Evolutionary conservation across 2,329 filamentous ascomycete genomes (phyloP), one percentile per base, ranked within the genome.

Genomic region (Zymoseptoria passerinii): DNA sequence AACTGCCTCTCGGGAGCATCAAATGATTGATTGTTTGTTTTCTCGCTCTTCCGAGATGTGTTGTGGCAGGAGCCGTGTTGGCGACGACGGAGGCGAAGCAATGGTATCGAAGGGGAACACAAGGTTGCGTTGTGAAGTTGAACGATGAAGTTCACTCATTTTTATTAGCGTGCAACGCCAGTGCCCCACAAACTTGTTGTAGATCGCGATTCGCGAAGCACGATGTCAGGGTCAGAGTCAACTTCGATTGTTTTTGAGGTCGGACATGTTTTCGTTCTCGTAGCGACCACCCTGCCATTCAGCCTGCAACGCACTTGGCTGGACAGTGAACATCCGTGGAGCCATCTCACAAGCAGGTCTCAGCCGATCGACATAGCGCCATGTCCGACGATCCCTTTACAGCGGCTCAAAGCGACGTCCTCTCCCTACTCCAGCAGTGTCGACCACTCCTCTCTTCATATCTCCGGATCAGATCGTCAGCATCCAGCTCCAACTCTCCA

Each of bases 401-500:
- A 60, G 75, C 78, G 64, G 78, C 79, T 44, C 78, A 80, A 67
- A 73, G 76, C 76, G 94, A 99, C 76, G 90, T 97, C 66, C 86
- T 95, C 65, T 78, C 85, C 63, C 88, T 95, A 61, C 85, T 99
- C 63, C 82, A 87, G 65, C 84, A 84, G 13, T 88, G 90, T 55
- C 87, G 92, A 8, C 87, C 92, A 55, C 85, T 96, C 58, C 96
- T 96, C 80, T 86, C 89, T 63, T 96, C 92, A 16, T 99, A 96
- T 78, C 83, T 96, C 50, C 92, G 94, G 71, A 99, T 99, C 76
- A 90, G 91, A 70, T 94, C 91, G 51, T 86, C 95, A 27, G 83
- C 86, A 59, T 86, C 86, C 48, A 82, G 83, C 8, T 77, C 86
- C 13, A 80, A 80, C 50, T 92, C 89, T 18, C 91, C 90, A 10